A percentile compares a stretch with the other conserved stretches of the same genome.
Conservation (phyloP, 371 early-diverging fungal genomes). For the Rhizopus stolonifer region DNA sequence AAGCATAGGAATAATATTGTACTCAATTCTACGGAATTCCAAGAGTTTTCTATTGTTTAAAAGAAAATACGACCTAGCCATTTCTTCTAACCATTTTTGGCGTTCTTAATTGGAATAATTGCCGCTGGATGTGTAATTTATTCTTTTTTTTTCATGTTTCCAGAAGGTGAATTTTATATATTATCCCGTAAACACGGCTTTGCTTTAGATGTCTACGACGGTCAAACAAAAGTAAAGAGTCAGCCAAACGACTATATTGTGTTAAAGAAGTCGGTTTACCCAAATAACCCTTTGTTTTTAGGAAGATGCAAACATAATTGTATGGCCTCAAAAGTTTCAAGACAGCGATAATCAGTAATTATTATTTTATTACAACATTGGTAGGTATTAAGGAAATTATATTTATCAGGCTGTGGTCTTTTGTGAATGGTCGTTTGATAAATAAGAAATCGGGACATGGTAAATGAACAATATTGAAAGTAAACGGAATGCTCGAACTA, state of each 20-base stretch:
- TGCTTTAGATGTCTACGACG: constrained; percentile 50
- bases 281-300: constrained; percentile 1
- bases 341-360: constrained; percentile 52
- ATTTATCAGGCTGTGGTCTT: constrained; percentile 37
- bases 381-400: not conserved
- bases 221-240: constrained; percentile 37
- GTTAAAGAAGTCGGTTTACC: not conserved
- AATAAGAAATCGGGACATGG: constrained; percentile 53
- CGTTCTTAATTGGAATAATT: too few relatives aligned
- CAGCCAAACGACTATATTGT: too few relatives aligned
- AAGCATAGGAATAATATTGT: too few relatives aligned
- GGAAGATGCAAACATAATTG: constrained; percentile 49
- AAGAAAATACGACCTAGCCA: too few relatives aligned
- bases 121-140: not conserved
- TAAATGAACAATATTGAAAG: constrained; percentile 15
- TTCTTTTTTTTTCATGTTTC: constrained; percentile 25
- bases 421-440: constrained; percentile 37
- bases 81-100: too few relatives aligned
- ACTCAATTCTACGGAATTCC: too few relatives aligned
- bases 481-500: not conserved
- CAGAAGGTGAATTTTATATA: constrained; percentile 45
- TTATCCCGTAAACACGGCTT: constrained; percentile 48
- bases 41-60: too few relatives aligned
- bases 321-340: constrained; percentile 54
- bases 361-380: not conserved